phyloP scores from a whole-genome alignment of 2,329 filamentous ascomycete genomes.

The Talaromyces sp. region DNA sequence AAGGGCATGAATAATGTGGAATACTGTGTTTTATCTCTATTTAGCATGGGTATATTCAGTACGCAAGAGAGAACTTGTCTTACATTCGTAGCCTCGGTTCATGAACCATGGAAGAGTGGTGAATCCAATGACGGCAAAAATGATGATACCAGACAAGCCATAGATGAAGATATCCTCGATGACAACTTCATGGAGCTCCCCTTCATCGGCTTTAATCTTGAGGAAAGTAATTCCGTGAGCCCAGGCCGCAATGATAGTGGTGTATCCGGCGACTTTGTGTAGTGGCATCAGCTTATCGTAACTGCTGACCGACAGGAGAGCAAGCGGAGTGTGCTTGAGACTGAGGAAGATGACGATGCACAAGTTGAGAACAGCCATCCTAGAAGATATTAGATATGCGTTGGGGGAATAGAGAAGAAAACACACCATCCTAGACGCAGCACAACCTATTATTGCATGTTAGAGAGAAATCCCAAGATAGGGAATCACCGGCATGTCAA shows the following conservation, averaged over 20 bases:
- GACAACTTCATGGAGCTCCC: constrained; percentile 31
- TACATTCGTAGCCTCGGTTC: constrained; percentile 21
- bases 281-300: constrained; percentile 57
- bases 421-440: neutral
- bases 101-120: constrained; percentile 11
- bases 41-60: neutral
- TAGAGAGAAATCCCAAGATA: neutral
- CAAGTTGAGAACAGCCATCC: constrained; percentile 47
- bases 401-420: neutral
- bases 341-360: constrained; percentile 50
- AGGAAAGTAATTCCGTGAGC: constrained; percentile 32
- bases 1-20: neutral
- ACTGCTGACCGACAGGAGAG: constrained; percentile 49
- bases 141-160: constrained; percentile 45
- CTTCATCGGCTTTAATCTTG: constrained; percentile 35
- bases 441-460: neutral
- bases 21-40: neutral
- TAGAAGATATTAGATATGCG: constrained; percentile 16
- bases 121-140: constrained; percentile 41
- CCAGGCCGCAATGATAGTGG: constrained; percentile 42
- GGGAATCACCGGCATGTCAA: neutral
- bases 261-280: constrained; percentile 51
- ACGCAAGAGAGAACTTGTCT: no score
- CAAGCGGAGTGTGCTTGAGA: constrained; percentile 56
- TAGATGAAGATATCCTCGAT: constrained; percentile 39